Evolutionary conservation across 306 rosid genomes (phyloP), one percentile per base, ranked within the genome.

Genomic region (Fagus crenata): DNA sequence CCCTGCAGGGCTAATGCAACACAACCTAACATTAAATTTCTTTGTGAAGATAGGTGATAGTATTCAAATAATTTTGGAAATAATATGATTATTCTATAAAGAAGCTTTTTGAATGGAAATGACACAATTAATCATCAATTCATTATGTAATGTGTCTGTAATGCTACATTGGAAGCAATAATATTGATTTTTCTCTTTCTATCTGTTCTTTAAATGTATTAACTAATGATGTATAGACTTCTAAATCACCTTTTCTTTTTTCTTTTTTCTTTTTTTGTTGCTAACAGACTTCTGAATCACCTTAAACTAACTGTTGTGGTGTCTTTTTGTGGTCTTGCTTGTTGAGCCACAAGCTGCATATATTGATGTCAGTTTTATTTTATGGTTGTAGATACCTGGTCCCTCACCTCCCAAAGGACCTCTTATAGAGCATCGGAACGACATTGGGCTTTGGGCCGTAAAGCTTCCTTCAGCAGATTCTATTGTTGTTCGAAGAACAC

Each of bases 391-490:
- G 96, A 86, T 93, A 73, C 96, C 90, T 76, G 98, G 97, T 1
- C 87, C 94, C 18, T 77, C 87, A 76, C 91, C 93, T 31, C 77
- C 85, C 32, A 89, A 85, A 80, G 86, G 88, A 71, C 82, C 86
- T 72, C 73, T 56, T 41, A 75, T 90, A 63, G 97, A 90, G 79
- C 89, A 87, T 86, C 91, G 85, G 81, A 86, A 93, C 81, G 83
- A 85, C 69, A 85, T 89, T 65, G 91, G 92, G 33, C 89, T 90
- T 37, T 86, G 90, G 90, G 91, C 88, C 2, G 87, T 90, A 42
- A 92, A 81, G 74, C 86, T 93, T 32, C 97, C 98, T 60, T 91
- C 96, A 58, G 93, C 98, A 49, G 96, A 93, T 81, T 82, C 97
- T 18, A 78, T 82, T 8, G 84, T 86, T 7, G 98, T 93, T 36